A percentile compares a stretch with the other conserved stretches of the same genome.
These are phyloP conservation scores for Chaetomium sp. DNA, from an alignment of 2,329 filamentous ascomycete species.

Conservation along the genomic window DNA sequence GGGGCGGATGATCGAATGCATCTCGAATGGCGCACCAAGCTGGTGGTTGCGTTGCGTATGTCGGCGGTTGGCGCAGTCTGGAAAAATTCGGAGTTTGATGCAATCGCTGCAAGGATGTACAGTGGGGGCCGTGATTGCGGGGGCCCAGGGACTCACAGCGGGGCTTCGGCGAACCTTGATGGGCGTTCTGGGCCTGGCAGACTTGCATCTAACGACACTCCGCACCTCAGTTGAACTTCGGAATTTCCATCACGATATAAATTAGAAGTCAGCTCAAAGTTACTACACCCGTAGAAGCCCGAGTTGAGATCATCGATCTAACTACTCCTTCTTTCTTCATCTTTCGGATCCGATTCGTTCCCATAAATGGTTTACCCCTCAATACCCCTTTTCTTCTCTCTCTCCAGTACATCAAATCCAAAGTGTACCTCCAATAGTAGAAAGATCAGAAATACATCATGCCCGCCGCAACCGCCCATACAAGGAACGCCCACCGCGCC, in stretches of 20 bases:
- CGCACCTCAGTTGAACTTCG: background rate
- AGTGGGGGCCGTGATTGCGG: background rate
- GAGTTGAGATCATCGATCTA: too few relatives aligned
- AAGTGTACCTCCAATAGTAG: too few relatives aligned
- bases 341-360: too few relatives aligned
- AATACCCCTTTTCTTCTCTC: too few relatives aligned
- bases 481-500: background rate
- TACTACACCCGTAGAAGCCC: too few relatives aligned
- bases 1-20: slow-evolving; percentile 45
- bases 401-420: too few relatives aligned
- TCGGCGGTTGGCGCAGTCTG: background rate
- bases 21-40: slow-evolving; percentile 13
- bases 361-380: too few relatives aligned
- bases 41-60: background rate
- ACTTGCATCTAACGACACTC: background rate
- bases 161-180: slow-evolving; percentile 10
- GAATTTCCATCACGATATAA: background rate
- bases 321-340: too few relatives aligned
- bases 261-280: background rate
- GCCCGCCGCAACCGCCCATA: background rate
- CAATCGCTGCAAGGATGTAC: too few relatives aligned
- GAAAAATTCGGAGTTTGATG: slow-evolving; percentile 2
- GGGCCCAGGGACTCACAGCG: slow-evolving; percentile 9
- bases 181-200: background rate
- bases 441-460: background rate